Evolutionary conservation across 1,139 yeast species (phyloP), one percentile per base, ranked within the genome.

Genomic region (Suhomyces kunorum): DNA sequence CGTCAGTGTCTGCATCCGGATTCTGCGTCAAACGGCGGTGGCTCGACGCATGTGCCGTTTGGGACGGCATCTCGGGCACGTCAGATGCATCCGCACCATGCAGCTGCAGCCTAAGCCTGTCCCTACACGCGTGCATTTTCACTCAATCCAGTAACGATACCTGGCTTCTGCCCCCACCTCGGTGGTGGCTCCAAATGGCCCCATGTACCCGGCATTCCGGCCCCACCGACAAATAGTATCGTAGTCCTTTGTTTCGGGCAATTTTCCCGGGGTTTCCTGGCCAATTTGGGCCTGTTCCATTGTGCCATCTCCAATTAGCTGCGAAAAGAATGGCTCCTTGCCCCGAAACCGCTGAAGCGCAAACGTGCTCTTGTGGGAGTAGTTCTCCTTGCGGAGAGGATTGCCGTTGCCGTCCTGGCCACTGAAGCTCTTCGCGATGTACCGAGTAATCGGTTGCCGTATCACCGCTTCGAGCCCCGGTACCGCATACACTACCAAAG

Each of bases 371-470:
- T 64, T 51, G 32, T 49, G 42, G 19, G 55, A 51, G 50, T 53
- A 50, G 36, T 68, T 61, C 34, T 61, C 65, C 41, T 67, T 66
- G 6, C 49, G 49, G 25, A 72, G 59, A 24, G 49, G 56, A 34
- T 71, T 68, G 0, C 76, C 76, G 23, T 58, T 55, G 28, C 50
- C 50, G 43, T 72, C 76, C n/a, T 63, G 44, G 1, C 76, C 75
- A 11, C 65, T 58, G 15, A 70, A 58, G 1, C 66, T 51, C 41
- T 63, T 66, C 8, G 61, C 49, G 15, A 65, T 57, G 45, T 66
- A 72, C 24, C 54, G 48, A 9, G 60, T 56, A 13, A 73, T 56
- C 1, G 76, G 77, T 39, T 64, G 66, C 13, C 78, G 49, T 3
- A 69, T 51, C 11, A 63, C 47, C 1, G 64, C 59, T 8, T 60